Percentiles rank a stretch among this genome's conserved stretches.
Evolutionary conservation across 208 protist species (phyloP).

Genomic region (Blastocrithidia nonstop): DNA sequence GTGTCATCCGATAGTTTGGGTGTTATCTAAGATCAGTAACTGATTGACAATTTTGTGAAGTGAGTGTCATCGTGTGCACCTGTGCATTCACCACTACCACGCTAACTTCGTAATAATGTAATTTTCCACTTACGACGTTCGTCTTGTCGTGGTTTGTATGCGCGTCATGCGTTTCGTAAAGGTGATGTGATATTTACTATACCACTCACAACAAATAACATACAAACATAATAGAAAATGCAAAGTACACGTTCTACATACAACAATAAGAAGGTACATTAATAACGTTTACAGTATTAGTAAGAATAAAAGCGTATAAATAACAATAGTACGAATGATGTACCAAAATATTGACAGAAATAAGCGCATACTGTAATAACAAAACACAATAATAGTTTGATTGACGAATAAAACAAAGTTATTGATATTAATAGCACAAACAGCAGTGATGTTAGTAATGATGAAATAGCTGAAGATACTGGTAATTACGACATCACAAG

Average conservation of each 20-base stretch:
- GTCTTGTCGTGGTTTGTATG: conserved; percentile 33
- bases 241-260: neutral
- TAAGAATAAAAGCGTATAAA: neutral
- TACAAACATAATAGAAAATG: neutral
- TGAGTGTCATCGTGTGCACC: no score
- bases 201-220: conserved; percentile 8
- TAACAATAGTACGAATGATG: conserved; percentile 7
- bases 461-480: no score
- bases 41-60: no score
- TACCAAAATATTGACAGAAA: no score
- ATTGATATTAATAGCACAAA: no score
- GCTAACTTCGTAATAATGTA: conserved; percentile 15
- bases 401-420: no score
- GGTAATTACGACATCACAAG: no score
- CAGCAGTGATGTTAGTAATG: no score
- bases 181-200: conserved; percentile 41
- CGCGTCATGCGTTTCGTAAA: conserved; percentile 12
- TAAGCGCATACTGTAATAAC: no score
- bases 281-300: neutral
- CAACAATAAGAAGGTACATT: neutral
- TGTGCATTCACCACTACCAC: conserved; percentile 4
- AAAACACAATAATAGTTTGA: no score
- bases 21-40: no score
- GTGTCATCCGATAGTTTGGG: conserved; percentile 16
- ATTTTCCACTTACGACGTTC: conserved; percentile 18